Evolutionary conservation across 1,284 basidiomycete species (phyloP).

Genomic region (Trichosporon ovoides): DNA sequence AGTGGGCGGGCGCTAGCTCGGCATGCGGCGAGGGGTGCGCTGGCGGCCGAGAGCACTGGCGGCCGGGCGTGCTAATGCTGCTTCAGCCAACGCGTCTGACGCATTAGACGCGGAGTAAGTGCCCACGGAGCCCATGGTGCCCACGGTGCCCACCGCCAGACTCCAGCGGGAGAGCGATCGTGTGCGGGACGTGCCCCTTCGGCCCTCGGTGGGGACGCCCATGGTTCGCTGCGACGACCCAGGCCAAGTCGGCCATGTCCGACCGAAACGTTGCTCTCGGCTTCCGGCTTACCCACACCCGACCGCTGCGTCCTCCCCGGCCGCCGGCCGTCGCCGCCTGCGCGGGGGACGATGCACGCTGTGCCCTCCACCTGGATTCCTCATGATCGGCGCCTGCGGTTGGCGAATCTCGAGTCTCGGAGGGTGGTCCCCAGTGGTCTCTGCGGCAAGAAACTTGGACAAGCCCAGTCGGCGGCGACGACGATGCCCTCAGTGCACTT

Average conservation of each 20-base stretch:
- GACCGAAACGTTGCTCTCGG: not conserved
- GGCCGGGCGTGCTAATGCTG: not conserved
- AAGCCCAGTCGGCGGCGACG: too few species aligned
- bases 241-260: not conserved
- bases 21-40: not conserved
- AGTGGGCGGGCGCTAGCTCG: not conserved
- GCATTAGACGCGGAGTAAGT: not conserved
- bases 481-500: too few species aligned
- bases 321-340: not conserved
- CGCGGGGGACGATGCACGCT: not conserved
- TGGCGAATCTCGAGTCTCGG: too few species aligned
- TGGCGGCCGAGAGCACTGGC: not conserved
- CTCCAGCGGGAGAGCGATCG: not conserved
- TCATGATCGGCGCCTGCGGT: not conserved
- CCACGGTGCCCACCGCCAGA: not conserved
- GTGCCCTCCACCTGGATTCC: not conserved
- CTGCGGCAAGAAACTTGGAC: too few species aligned
- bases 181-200: not conserved
- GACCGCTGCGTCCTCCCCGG: not conserved
- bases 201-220: not conserved
- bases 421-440: too few species aligned
- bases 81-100: not conserved
- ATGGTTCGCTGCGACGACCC: not conserved
- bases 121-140: not conserved
- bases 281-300: constrained; percentile 1